Evolutionary conservation across 208 protist species (phyloP).

Genomic region (Giardia muris): DNA sequence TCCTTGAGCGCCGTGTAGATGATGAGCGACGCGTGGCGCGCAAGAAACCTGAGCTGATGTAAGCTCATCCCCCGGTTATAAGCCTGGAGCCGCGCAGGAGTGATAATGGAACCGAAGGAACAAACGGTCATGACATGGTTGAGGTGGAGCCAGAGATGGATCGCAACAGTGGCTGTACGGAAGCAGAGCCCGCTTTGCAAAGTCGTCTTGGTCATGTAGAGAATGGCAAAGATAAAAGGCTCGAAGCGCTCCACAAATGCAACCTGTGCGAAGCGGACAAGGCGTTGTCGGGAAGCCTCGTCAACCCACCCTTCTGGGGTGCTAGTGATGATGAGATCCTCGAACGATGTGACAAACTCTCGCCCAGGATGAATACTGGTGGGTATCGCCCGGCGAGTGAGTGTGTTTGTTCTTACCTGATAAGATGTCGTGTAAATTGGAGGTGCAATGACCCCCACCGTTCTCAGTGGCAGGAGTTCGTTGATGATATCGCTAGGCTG

Average conservation of each 20-base stretch:
- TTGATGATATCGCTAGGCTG: too few relatives aligned
- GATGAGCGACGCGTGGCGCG: background rate
- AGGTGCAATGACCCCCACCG: too few relatives aligned
- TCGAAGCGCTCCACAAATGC: background rate
- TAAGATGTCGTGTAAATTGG: too few relatives aligned
- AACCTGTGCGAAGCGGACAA: background rate
- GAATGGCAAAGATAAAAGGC: background rate
- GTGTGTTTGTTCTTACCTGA: too few relatives aligned
- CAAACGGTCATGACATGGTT: background rate
- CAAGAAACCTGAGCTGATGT: background rate
- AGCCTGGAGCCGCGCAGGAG: background rate
- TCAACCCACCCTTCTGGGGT: too few relatives aligned
- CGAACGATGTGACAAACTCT: too few relatives aligned
- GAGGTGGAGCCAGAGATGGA: background rate
- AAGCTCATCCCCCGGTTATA: background rate
- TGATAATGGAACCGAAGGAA: background rate
- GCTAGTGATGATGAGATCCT: too few relatives aligned
- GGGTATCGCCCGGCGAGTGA: too few relatives aligned
- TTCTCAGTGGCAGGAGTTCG: too few relatives aligned
- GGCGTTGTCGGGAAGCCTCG: background rate
- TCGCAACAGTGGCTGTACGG: background rate
- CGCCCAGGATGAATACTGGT: too few relatives aligned
- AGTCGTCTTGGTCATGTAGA: background rate
- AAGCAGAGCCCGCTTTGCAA: background rate
- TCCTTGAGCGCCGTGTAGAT: background rate